phyloP scores from a whole-genome alignment of 176 grass and related monocot genomes.

The Chrysopogon serrulatus region DNA sequence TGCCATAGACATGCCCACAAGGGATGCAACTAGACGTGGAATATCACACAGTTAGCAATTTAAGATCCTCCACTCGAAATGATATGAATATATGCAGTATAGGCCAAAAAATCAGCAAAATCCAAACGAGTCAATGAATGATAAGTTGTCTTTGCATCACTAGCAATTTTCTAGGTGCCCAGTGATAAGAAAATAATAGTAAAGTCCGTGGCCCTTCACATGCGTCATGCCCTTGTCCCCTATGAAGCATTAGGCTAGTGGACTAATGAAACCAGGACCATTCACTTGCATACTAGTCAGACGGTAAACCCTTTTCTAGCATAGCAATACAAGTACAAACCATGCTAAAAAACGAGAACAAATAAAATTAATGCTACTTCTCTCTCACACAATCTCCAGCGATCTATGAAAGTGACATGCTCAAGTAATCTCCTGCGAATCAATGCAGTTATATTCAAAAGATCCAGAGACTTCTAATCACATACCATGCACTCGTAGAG shows the following conservation, averaged over 20 bases:
- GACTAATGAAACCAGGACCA: neutral
- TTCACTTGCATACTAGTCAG: neutral
- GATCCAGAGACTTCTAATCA: neutral
- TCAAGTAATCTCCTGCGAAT: neutral
- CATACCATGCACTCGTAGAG: neutral
- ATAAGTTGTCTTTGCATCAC: neutral
- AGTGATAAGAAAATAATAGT: neutral
- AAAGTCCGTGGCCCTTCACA: neutral
- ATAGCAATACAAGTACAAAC: neutral
- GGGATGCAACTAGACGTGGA: constrained; percentile 76
- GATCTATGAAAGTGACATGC: neutral
- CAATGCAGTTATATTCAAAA: neutral
- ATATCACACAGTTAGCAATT: constrained; percentile 20
- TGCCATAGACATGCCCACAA: constrained; percentile 94
- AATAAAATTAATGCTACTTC: neutral
- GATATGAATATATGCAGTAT: constrained; percentile 3
- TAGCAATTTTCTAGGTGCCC: neutral
- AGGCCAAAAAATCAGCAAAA: constrained; percentile 2
- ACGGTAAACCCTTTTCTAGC: neutral
- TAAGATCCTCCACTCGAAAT: neutral
- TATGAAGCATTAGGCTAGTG: neutral
- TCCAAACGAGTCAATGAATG: neutral
- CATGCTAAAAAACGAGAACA: too few species aligned
- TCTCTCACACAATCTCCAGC: neutral
- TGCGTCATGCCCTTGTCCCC: neutral